phyloP scores from a whole-genome alignment of 768 basidiomycete species.

The Amanita rubescens region DNA sequence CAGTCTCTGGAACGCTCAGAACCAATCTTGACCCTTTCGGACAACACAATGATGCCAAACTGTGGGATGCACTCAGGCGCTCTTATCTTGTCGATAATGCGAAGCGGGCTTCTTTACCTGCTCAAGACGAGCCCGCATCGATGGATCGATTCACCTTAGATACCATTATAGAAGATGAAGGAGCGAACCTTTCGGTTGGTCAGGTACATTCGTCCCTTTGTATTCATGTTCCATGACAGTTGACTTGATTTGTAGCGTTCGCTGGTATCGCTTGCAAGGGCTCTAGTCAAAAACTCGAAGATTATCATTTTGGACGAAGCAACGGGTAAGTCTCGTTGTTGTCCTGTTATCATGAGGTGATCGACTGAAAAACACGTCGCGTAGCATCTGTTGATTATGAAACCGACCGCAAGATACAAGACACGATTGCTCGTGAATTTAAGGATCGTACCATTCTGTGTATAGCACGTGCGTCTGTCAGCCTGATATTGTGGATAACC shows the following conservation, averaged over 20 bases:
- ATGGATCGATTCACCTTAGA: constrained; percentile 74
- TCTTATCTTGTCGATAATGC: constrained; percentile 67
- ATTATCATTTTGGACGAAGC: constrained; percentile 90
- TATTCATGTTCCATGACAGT: no score
- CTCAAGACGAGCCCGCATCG: constrained; percentile 30
- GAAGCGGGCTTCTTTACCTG: constrained; percentile 19
- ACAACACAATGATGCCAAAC: constrained; percentile 64
- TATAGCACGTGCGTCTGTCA: constrained; percentile 68
- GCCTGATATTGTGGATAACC: no score
- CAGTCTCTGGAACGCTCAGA: constrained; percentile 75
- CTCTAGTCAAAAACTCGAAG: constrained; percentile 78
- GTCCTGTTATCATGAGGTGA: constrained; percentile 1
- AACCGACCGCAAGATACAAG: constrained; percentile 87
- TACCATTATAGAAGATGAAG: constrained; percentile 79
- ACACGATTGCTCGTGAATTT: constrained; percentile 83
- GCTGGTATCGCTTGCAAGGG: constrained; percentile 81
- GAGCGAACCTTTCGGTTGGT: constrained; percentile 75
- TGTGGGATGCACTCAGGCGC: constrained; percentile 86
- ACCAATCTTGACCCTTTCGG: constrained; percentile 89
- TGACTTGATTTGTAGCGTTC: constrained; percentile 70
- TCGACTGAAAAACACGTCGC: neutral
- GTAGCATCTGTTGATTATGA: constrained; percentile 82
- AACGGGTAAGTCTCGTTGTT: constrained; percentile 41
- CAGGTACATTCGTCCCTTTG: constrained; percentile 29
- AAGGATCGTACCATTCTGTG: constrained; percentile 78